Conservation (phyloP, 257 asterid genomes). For the Verbena officinalis region DNA sequence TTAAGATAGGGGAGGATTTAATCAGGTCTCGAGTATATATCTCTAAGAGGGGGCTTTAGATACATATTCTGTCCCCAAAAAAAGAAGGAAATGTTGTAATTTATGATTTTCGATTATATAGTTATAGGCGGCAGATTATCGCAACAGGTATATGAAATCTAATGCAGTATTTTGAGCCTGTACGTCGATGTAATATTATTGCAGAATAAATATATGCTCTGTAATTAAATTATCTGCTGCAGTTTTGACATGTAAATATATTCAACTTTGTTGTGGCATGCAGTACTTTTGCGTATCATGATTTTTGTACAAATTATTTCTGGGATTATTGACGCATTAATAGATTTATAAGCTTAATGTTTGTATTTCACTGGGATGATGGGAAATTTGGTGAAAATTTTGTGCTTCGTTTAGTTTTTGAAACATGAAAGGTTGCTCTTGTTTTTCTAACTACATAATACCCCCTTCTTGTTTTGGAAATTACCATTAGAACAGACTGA, state of each 20-base stretch:
- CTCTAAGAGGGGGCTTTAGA: slow-evolving; percentile 36
- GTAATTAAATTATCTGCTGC: slow-evolving; percentile 35
- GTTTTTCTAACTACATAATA: not conserved
- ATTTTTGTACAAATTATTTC: not conserved
- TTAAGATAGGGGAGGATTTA: slow-evolving; percentile 51
- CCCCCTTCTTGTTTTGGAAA: too few species aligned
- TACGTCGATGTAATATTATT: slow-evolving; percentile 23
- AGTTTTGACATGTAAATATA: slow-evolving; percentile 28
- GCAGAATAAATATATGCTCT: slow-evolving; percentile 23
- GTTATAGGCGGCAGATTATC: slow-evolving; percentile 32
- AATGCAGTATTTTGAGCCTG: slow-evolving; percentile 18
- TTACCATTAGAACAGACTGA: too few species aligned
- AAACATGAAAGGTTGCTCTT: not conserved
- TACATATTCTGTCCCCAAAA: not conserved
- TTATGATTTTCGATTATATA: slow-evolving; percentile 22
- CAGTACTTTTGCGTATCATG: slow-evolving; percentile 10
- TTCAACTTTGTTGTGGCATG: slow-evolving; percentile 18
- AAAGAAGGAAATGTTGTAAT: slow-evolving; percentile 6
- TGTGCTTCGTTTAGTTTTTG: not conserved
- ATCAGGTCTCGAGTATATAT: slow-evolving; percentile 73
- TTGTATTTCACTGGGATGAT: not conserved
- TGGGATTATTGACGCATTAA: not conserved
- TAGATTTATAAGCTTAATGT: not conserved
- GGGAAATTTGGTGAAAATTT: not conserved
- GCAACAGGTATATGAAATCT: slow-evolving; percentile 25